Evolutionary conservation across 2,329 filamentous ascomycete genomes (phyloP), one percentile per base, ranked within the genome.

Genomic region (Mycosphaerella sp.): DNA sequence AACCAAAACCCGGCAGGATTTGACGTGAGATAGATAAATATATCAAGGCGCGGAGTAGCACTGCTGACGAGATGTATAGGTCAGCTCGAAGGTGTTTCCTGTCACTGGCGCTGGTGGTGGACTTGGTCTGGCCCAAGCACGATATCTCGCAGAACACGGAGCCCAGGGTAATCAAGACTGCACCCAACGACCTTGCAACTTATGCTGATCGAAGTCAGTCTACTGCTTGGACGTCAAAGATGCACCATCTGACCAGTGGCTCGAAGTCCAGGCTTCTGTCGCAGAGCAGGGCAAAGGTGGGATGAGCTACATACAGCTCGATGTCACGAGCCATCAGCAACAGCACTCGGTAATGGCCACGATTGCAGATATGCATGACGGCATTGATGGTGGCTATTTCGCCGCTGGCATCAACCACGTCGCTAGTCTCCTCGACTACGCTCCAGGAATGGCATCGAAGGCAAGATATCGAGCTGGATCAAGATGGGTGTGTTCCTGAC

Each of bases 151-250:
- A 45, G 73, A 78, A 62, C 73, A 74, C 7, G 76, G 75, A 4
- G 75, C 73, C 7, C 72, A 74, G 62, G 74, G 74, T 74, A 26
- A 26, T 26, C 26, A 6, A 26, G 6, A 26, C 26, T 4, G 26
- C 26, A 26, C 6, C 26, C 26, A 26, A 17, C 26, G 26, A 26
- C 26, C 26, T 26, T 26, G 26, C 26, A 26, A 26, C 26, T 26
- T 26, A 12, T 31, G 45, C 56, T 53, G 23, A 56, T 43, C 10
- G 11, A 21, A 42, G 32, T n/a, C 52, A 74, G 75, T 78, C 6
- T 74, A 78, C 66, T 76, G 74, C 53, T 66, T 79, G 36, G 77
- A 79, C 61, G 69, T 71, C 2, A 67, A 73, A 5, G 62, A 67
- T n/a, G 59, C 69, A n/a, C 75, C 76, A 1, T 67, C 72, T 8